Evolutionary conservation across 495 filamentous ascomycete species (phyloP).

Genomic region (Cairneyella variabilis): DNA sequence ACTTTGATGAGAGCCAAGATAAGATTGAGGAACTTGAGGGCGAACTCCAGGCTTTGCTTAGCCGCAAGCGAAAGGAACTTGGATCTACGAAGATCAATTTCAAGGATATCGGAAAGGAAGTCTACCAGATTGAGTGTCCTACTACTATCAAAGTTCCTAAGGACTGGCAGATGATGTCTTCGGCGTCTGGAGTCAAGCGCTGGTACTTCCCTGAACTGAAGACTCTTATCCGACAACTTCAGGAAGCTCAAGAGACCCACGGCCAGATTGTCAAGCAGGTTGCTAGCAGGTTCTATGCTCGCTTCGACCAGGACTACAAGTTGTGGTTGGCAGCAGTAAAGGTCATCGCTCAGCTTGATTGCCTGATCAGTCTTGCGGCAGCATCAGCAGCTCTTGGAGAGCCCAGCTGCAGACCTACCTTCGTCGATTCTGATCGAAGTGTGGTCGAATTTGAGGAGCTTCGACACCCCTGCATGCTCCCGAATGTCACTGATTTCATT

Average conservation of each 20-base stretch:
- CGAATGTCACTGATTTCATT: conserved; percentile 89
- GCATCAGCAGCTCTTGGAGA: conserved; percentile 78
- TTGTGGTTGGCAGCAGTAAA: conserved; percentile 86
- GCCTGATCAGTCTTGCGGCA: conserved; percentile 86
- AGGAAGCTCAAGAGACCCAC: conserved; percentile 93
- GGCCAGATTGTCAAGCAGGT: conserved; percentile 89
- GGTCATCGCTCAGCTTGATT: conserved; percentile 89
- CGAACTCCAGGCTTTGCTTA: conserved; percentile 68
- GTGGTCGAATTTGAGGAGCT: conserved; percentile 89
- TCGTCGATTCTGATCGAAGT: conserved; percentile 79
- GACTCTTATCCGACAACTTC: conserved; percentile 73
- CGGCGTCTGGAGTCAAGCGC: conserved; percentile 83
- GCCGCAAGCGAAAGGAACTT: conserved; percentile 63
- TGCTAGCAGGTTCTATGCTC: conserved; percentile 73
- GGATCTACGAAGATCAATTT: conserved; percentile 62
- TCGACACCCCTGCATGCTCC: conserved; percentile 90
- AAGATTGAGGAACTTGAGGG: conserved; percentile 65
- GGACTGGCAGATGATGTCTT: conserved; percentile 93
- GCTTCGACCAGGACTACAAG: conserved; percentile 83
- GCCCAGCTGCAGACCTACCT: conserved; percentile 82
- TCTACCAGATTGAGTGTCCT: conserved; percentile 93
- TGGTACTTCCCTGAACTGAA: conserved; percentile 90
- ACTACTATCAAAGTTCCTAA: conserved; percentile 83
- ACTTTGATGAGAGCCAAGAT: conserved; percentile 87
- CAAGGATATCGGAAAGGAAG: conserved; percentile 90